Percentiles rank a stretch among this genome's conserved stretches.
Conservation (phyloP, 2,329 filamentous ascomycete genomes). For the Rhynchosporium agropyri region DNA sequence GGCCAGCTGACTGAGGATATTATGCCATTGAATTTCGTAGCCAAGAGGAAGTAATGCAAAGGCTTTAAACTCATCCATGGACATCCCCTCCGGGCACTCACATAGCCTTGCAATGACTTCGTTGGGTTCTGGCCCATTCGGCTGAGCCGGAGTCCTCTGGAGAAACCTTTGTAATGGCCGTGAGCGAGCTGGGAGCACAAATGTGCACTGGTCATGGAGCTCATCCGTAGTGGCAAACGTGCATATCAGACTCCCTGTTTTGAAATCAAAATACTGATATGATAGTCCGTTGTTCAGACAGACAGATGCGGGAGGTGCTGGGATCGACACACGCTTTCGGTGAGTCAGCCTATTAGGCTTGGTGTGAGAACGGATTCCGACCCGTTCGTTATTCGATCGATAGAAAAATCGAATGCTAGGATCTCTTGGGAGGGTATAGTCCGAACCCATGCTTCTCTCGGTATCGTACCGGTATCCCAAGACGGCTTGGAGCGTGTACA, state of each 20-base stretch:
- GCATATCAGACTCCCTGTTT: constrained; percentile 1
- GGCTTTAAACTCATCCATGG: constrained; percentile 56
- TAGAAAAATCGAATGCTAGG: too few relatives aligned
- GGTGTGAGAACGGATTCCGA: constrained; percentile 20
- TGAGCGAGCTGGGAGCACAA: constrained; percentile 6
- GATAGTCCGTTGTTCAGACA: constrained; percentile 19
- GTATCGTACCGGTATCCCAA: constrained; percentile 1
- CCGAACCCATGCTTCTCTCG: too few relatives aligned
- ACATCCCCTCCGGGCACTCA: constrained; percentile 52
- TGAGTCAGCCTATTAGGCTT: constrained; percentile 20
- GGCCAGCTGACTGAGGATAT: constrained; percentile 54
- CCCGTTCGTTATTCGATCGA: too few relatives aligned
- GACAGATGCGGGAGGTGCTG: too few relatives aligned
- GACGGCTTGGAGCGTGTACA: constrained; percentile 16
- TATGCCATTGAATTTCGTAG: constrained; percentile 54
- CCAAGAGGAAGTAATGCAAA: constrained; percentile 53
- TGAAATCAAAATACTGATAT: constrained; percentile 24
- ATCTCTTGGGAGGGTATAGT: too few relatives aligned
- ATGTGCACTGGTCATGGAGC: constrained; percentile 5
- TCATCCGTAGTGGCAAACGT: background rate
- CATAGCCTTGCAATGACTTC: constrained; percentile 52
- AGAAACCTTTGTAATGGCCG: constrained; percentile 19
- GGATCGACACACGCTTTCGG: constrained; percentile 9
- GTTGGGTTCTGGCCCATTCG: constrained; percentile 19
- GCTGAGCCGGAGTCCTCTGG: background rate